Conservation (phyloP, 192 early-diverging fungal genomes). For the Entomortierella beljakovae region DNA sequence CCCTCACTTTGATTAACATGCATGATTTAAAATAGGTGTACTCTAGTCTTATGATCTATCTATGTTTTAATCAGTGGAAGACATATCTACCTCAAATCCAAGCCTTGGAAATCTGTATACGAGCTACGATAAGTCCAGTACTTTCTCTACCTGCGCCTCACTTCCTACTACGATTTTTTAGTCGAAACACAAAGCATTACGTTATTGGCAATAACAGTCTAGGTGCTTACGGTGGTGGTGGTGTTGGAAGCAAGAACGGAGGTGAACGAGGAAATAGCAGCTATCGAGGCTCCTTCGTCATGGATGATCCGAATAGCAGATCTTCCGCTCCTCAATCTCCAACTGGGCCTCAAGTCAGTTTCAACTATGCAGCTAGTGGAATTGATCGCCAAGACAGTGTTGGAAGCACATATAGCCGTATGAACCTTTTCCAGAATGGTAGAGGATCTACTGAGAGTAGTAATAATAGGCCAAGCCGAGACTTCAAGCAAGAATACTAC, state of each 20-base stretch:
- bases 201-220: background rate
- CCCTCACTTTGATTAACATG: no score
- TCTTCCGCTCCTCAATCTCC: background rate
- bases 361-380: background rate
- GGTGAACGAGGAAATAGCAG: background rate
- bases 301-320: background rate
- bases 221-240: no score
- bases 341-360: background rate
- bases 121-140: constrained; percentile 24
- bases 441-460: constrained; percentile 38
- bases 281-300: background rate
- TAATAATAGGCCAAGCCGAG: constrained; percentile 27
- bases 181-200: constrained; percentile 4
- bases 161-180: constrained; percentile 23
- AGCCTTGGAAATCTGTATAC: constrained; percentile 46
- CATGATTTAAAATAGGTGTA: constrained; percentile 30
- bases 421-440: constrained; percentile 20
- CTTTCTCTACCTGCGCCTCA: constrained; percentile 36
- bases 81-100: constrained; percentile 23
- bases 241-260: background rate
- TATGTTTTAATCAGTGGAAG: background rate
- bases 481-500: constrained; percentile 21
- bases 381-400: background rate
- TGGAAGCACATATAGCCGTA: background rate
- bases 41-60: constrained; percentile 10